phyloP scores from a whole-genome alignment of 164 flowering plant genomes.

The Berberis vulgaris region DNA sequence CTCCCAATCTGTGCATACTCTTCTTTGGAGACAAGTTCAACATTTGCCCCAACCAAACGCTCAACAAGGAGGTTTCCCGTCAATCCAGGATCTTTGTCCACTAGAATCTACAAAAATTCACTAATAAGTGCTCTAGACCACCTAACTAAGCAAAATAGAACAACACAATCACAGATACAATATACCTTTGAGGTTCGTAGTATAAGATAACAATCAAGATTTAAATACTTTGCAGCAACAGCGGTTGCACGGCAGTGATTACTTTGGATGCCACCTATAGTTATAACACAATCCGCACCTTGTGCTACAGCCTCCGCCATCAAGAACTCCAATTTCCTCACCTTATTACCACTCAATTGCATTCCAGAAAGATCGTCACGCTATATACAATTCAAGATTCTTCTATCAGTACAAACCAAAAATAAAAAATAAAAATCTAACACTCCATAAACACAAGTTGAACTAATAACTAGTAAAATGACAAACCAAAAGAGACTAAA shows the following conservation, averaged over 20 bases:
- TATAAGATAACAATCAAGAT: slow-evolving; percentile 76
- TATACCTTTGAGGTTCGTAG: slow-evolving; percentile 84
- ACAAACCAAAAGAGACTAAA: background rate
- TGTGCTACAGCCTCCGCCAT: slow-evolving; percentile 85
- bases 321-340: slow-evolving; percentile 90
- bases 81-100: slow-evolving; percentile 86
- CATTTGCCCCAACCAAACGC: slow-evolving; percentile 5
- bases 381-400: slow-evolving; percentile 28
- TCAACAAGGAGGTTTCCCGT: slow-evolving; percentile 40
- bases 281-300: slow-evolving; percentile 83
- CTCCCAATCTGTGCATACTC: slow-evolving; percentile 2
- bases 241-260: slow-evolving; percentile 99
- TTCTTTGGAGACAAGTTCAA: slow-evolving; percentile 6
- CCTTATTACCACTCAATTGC: slow-evolving; percentile 98
- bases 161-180: too few relatives aligned
- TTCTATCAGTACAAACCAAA: slow-evolving; percentile 10
- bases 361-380: slow-evolving; percentile 95
- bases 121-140: background rate
- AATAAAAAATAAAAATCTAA: background rate
- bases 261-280: slow-evolving; percentile 96
- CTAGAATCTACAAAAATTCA: slow-evolving; percentile 43
- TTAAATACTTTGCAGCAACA: slow-evolving; percentile 87
- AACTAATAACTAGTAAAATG: background rate
- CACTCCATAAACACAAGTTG: background rate
- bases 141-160: too few relatives aligned